Evolutionary conservation across 225 moss, liverwort and hornwort genomes (phyloP).

Genomic region (Climacium dendroides): DNA sequence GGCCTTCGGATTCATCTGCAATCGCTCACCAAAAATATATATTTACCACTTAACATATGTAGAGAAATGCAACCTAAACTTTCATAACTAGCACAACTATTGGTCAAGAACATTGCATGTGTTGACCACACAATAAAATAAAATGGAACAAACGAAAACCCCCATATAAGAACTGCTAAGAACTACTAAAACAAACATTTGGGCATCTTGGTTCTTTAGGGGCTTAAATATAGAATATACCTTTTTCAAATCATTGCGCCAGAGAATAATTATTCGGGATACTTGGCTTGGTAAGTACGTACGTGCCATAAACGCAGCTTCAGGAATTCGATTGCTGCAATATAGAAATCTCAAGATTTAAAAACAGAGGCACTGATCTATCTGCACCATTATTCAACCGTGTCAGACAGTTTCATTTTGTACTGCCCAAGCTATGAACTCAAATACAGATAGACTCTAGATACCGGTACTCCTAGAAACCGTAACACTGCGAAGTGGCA

Average conservation of each 20-base stretch:
- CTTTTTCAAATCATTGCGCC: conserved; percentile 95
- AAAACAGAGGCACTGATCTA: neutral
- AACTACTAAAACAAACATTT: neutral
- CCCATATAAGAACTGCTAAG: neutral
- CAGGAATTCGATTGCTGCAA: conserved; percentile 86
- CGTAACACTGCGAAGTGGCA: neutral
- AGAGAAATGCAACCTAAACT: neutral
- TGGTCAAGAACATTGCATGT: neutral
- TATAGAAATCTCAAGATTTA: neutral
- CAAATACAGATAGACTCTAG: conserved; percentile 1
- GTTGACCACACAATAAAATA: neutral
- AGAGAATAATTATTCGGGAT: conserved; percentile 59
- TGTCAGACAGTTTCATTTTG: neutral
- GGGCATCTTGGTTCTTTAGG: neutral
- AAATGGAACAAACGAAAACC: neutral
- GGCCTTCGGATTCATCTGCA: conserved; percentile 83
- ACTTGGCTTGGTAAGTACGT: conserved; percentile 90
- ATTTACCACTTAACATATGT: neutral
- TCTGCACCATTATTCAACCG: neutral
- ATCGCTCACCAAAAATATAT: neutral
- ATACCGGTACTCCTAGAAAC: neutral
- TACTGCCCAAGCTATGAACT: neutral
- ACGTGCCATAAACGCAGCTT: conserved; percentile 89
- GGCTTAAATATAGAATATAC: neutral
- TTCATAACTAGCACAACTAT: neutral